These are phyloP conservation scores for Arthrobotrys conoides DNA, from an alignment of 2,329 filamentous ascomycete genomes.

Conservation along the genomic window DNA sequence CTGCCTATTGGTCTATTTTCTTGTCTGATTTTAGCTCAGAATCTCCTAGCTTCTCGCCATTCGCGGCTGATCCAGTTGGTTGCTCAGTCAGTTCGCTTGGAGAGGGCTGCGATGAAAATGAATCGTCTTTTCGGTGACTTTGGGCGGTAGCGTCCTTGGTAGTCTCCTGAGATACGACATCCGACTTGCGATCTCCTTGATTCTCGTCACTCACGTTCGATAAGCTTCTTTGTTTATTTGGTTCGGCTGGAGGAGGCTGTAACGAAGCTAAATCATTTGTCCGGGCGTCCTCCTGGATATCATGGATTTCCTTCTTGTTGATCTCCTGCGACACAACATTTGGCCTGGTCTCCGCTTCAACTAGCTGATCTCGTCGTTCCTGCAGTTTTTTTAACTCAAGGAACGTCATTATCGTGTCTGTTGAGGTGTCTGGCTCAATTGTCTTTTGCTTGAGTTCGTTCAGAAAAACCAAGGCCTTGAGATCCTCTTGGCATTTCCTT, in stretches of 20 bases:
- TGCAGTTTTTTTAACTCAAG: background rate
- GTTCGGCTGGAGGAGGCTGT: too few relatives aligned
- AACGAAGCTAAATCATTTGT: too few relatives aligned
- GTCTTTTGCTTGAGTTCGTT: background rate
- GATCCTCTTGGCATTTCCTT: background rate
- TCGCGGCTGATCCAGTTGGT: background rate
- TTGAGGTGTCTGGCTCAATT: background rate
- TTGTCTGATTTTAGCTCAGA: background rate
- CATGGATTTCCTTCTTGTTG: background rate
- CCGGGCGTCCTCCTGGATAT: background rate
- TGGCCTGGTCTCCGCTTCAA: background rate
- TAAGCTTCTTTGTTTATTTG: too few relatives aligned
- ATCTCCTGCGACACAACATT: background rate
- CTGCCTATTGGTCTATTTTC: background rate
- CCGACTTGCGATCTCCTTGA: too few relatives aligned
- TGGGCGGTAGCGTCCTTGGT: background rate
- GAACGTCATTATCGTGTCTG: background rate
- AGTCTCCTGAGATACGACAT: background rate
- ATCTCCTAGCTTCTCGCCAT: background rate
- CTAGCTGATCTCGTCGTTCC: background rate
- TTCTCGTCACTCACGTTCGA: too few relatives aligned
- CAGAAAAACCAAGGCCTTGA: background rate
- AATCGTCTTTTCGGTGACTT: background rate
- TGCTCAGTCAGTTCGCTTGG: background rate
- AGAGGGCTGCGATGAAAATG: background rate